A percentile compares a stretch with the other conserved stretches of the same genome.
Conservation (phyloP, 805 yeast species). For the Komagataella phaffii region DNA sequence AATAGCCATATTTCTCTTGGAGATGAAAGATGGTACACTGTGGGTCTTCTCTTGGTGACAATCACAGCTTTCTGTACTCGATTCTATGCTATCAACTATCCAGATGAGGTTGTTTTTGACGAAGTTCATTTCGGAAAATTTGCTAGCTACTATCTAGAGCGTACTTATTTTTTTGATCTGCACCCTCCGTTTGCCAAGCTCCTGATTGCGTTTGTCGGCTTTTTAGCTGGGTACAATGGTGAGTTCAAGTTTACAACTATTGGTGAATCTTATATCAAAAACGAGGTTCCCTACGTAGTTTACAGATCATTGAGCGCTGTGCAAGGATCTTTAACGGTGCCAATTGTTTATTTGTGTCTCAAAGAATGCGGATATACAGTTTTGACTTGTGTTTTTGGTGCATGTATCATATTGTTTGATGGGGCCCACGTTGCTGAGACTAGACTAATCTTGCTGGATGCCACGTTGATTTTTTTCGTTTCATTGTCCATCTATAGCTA, state of each 20-base stretch:
- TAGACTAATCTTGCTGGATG: conserved; percentile 82
- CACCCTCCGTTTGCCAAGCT: conserved; percentile 98
- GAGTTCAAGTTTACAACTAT: conserved; percentile 80
- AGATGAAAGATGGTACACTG: conserved; percentile 15
- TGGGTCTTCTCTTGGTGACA: conserved; percentile 25
- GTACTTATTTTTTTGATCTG: conserved; percentile 88
- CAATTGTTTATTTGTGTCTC: conserved; percentile 72
- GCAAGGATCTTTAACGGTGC: conserved; percentile 74
- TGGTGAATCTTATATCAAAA: conserved; percentile 67
- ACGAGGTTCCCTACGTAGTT: conserved; percentile 79
- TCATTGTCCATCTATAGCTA: conserved; percentile 71
- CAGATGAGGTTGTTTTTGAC: conserved; percentile 71
- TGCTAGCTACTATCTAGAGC: conserved; percentile 73
- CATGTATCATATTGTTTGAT: conserved; percentile 68
- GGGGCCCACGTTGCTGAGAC: conserved; percentile 87
- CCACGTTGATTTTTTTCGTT: conserved; percentile 73
- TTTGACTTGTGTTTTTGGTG: conserved; percentile 65
- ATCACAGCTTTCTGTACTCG: conserved; percentile 34
- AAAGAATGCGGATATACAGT: conserved; percentile 75
- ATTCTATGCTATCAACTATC: conserved; percentile 47
- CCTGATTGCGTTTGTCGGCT: conserved; percentile 83
- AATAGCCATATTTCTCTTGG: conserved; percentile 9
- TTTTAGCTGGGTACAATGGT: conserved; percentile 85
- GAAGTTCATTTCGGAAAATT: conserved; percentile 83
- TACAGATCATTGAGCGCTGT: conserved; percentile 68